Evolutionary conservation across 345 rosid genomes (phyloP), one percentile per base, ranked within the genome.

Genomic region (Acer saccharum): DNA sequence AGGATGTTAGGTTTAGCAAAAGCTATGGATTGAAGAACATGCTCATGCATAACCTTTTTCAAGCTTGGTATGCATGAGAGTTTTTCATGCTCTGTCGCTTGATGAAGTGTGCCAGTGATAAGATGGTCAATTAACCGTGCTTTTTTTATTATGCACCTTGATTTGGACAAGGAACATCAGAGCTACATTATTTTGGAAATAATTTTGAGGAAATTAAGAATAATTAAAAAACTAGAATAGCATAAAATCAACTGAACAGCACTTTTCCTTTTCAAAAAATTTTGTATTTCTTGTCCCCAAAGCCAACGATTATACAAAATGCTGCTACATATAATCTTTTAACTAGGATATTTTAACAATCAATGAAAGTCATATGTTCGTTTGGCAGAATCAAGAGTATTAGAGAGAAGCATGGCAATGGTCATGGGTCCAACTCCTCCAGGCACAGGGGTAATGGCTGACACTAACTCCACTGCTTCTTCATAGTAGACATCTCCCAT

Each of bases 391-490:
- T 89, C 97, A 12, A 90, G 88, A 8, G 97, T 91, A 76, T 92
- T 94, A 64, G 90, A 88, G 27, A 93, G 86, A 14, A 96, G 88
- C 99, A 93, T 93, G 69, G 95, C 93, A n/a, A 96, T 88, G 10
- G 99, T 93, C 98, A 92, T 87, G 17, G 97, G 98, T 62, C 97
- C 95, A 4, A 93, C 94, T 82, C 98, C 97, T 77, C 97, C 98
- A 7, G 99, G 99, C 10, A 95, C 99, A 21, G 98, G 98, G 11
- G 98, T 92, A 27, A 95, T 83, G 39, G 92, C 97, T 0, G 94
- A 88, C 10, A 88, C 98, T 44, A 95, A 87, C 73, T 87, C 86
- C 82, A 86, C 78, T 11, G 97, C 97, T 87, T 93, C 99, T 70
- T 89, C 92, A 46, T 69, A 87, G 85, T 94, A 92, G 75, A 95